Evolutionary conservation across 192 early-diverging fungal genomes (phyloP), one percentile per base, ranked within the genome.

Genomic region (Entomortierella chlamydospora): DNA sequence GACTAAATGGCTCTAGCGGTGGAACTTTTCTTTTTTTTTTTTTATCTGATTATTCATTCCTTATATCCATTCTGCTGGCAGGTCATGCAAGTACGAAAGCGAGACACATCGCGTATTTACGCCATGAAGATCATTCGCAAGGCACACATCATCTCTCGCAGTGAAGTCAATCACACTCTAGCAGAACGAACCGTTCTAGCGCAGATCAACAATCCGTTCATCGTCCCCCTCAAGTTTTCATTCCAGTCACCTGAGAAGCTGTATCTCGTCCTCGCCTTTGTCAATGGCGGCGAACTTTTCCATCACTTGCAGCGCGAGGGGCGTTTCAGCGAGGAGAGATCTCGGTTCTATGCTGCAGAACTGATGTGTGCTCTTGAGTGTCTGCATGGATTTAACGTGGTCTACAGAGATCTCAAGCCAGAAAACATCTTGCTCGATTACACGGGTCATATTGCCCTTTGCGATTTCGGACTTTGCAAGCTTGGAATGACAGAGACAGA

Each of bases 281-380:
- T 98, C 63, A 97, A 96, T 79, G 97, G 97, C 37, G 97, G 97
- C 30, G 97, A 99, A 84, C 90, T 99, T 20, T 99, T 99, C 86
- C 94, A 95, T 78, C 95, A 97, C 71, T 81, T 99, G 71, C 95
- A 95, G 81, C 86, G 91, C 61, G 96, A 95, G 81, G 92, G 91
- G 23, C 87, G 91, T 25, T 98, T 99, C 64, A 90, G 90, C 81
- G 93, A 96, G 74, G 92, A 93, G 74, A 86, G 92, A 37, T 92
- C 95, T 57, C 90, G 93, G 68, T 98, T 97, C 81, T 99, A 99
- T 73, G 92, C 95, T 7, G 95, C 95, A 34, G 96, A 99, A 81
- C 85, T 99, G 55, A 83, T 97, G 62, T 90, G 87, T 39, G 96
- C 97, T 5, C 84, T 99, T 56, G 96, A 98, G 78, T 96, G 91